Evolutionary conservation across 768 basidiomycete species (phyloP).

Genomic region (Gymnopilus dilepis): DNA sequence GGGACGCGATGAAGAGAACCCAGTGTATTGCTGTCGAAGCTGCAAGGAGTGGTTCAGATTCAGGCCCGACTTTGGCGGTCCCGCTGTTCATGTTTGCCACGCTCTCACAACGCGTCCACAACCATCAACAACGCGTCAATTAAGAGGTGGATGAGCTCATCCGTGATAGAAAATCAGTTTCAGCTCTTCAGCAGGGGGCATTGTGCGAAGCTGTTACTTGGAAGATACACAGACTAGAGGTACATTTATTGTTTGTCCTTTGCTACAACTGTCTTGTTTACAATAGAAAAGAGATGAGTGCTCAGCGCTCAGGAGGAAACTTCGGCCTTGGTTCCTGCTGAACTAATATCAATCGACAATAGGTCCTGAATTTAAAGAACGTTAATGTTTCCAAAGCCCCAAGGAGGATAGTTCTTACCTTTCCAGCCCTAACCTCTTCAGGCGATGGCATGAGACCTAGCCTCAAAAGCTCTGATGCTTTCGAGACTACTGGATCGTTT

Average conservation of each 20-base stretch:
- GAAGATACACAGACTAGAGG: background rate
- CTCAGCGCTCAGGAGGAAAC: conserved; percentile 23
- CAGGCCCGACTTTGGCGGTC: background rate
- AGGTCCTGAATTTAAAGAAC: conserved; percentile 38
- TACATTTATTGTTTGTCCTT: too few species aligned
- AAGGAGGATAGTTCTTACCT: conserved; percentile 49
- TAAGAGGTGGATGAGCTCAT: background rate
- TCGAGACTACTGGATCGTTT: conserved; percentile 79
- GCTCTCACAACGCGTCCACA: conserved; percentile 24
- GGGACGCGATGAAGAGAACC: background rate
- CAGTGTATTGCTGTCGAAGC: background rate
- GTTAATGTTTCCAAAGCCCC: conserved; percentile 7
- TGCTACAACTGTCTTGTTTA: too few species aligned
- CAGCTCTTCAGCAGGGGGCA: too few species aligned
- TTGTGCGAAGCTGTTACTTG: too few species aligned
- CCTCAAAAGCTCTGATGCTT: conserved; percentile 78
- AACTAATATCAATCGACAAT: conserved; percentile 47
- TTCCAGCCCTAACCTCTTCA: conserved; percentile 74
- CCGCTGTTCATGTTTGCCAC: conserved; percentile 10
- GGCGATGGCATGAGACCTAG: conserved; percentile 82
- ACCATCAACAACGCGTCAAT: conserved; percentile 25
- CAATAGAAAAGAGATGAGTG: too few species aligned
- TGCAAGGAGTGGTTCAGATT: background rate
- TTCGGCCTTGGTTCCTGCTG: conserved; percentile 31
- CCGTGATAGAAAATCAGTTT: too few species aligned